A percentile compares a stretch with the other conserved stretches of the same genome.
phyloP scores from a whole-genome alignment of 495 filamentous ascomycete genomes.

The Friedmanniomyces simplex region DNA sequence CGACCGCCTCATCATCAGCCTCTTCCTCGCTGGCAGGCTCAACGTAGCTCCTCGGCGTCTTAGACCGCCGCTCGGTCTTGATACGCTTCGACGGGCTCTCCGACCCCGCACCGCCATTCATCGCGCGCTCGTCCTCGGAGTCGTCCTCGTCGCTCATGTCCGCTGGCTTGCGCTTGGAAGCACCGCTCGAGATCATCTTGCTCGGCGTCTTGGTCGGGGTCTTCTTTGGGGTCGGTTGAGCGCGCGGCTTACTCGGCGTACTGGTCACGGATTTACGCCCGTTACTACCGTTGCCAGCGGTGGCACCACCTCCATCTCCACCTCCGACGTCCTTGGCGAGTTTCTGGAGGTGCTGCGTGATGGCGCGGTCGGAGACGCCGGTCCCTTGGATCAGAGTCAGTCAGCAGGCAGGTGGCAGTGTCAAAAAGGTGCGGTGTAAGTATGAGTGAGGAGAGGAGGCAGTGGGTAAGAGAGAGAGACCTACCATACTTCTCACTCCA shows the following conservation, averaged over 20 bases:
- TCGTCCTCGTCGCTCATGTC: slow-evolving; percentile 12
- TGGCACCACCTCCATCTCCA: neutral
- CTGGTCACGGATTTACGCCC: neutral
- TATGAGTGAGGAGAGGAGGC: too few relatives aligned
- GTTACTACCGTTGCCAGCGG: neutral
- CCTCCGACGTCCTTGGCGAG: slow-evolving; percentile 1
- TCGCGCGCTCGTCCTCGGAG: neutral
- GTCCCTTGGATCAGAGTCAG: neutral
- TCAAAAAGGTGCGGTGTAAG: too few relatives aligned
- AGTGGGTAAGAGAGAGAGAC: neutral
- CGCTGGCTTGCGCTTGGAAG: neutral
- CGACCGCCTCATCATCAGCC: neutral
- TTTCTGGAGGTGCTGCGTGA: slow-evolving; percentile 10
- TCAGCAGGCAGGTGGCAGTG: too few relatives aligned
- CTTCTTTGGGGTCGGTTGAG: neutral
- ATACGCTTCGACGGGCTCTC: neutral
- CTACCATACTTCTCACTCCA: slow-evolving; percentile 3
- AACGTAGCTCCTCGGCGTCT: slow-evolving; percentile 3
- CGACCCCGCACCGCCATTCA: neutral
- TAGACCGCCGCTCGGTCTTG: neutral
- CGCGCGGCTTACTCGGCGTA: neutral
- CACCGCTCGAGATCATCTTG: neutral
- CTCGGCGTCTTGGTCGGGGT: neutral
- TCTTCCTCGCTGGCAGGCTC: neutral
- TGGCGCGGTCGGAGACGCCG: neutral